These are phyloP conservation scores for Phytopythium cucurbitacearum DNA, from an alignment of 352 stramenopile species.

Conservation along the genomic window DNA sequence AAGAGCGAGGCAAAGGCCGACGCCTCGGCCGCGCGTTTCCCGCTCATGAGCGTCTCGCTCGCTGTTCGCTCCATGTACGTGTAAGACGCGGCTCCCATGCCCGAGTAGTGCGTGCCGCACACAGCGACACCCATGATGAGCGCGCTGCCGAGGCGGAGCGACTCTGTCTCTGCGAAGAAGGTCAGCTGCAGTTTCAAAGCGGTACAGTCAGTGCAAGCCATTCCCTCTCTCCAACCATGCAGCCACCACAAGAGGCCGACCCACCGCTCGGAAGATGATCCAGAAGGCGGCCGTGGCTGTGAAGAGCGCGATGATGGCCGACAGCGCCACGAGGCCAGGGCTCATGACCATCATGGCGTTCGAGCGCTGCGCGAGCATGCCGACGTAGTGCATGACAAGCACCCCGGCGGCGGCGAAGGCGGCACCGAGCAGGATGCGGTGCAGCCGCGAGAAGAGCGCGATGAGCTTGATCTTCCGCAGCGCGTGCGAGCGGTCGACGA, in stretches of 20 bases:
- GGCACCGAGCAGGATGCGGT: conserved; percentile 28
- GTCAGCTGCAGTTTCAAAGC: conserved; percentile 42
- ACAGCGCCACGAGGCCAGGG: conserved; percentile 22
- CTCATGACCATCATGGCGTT: conserved; percentile 21
- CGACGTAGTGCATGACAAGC: conserved; percentile 49
- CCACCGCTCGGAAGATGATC: conserved; percentile 44
- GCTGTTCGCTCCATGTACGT: conserved; percentile 15
- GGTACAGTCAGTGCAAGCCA: not conserved
- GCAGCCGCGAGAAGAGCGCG: conserved; percentile 38
- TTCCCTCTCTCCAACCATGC: not conserved
- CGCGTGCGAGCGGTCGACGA: conserved; percentile 21
- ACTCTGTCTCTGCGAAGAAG: conserved; percentile 28
- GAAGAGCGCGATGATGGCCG: conserved; percentile 31
- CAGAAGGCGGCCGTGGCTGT: conserved; percentile 40
- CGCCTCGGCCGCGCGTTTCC: conserved; percentile 5
- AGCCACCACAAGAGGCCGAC: not conserved
- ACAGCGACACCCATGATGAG: conserved; percentile 45
- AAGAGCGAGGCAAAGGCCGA: conserved; percentile 25
- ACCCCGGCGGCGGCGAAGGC: conserved; percentile 32
- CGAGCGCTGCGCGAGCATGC: conserved; percentile 41
- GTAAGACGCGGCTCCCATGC: conserved; percentile 28
- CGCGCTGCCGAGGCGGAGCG: conserved; percentile 26
- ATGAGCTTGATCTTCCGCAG: conserved; percentile 30
- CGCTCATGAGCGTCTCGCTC: conserved; percentile 15
- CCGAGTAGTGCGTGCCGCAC: conserved; percentile 37